Base-by-base conservation (phyloP, 768 basidiomycete species). In the Glaciozyma antarctica region DNA sequence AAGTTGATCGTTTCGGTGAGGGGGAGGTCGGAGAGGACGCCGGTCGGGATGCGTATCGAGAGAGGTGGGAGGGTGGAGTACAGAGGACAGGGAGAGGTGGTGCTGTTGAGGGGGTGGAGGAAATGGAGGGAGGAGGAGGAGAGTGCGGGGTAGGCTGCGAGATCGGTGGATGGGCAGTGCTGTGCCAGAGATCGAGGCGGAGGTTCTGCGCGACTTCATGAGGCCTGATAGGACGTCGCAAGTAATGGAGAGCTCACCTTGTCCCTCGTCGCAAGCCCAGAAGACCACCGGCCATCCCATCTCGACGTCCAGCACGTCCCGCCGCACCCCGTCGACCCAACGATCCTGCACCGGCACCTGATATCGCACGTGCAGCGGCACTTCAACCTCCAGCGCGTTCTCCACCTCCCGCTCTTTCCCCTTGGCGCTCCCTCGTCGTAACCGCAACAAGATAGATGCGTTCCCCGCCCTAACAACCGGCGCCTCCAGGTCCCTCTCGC, bases 331-430 rank as follows among this genome's bases (percentile, higher is more conserved):
- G 0, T 38, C 32, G 9, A 0, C 22, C 30, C 41, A 65, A 13
- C 70, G 52, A 22, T 43, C 30, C 30, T 38, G 30, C 5, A 66
- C 64, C 12, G 70, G 70, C 17, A 44, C 41, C 30, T 61, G 67
- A 56, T 71, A 71, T 26, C 70, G 26, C 52, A 61, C 8, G 60
- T 71, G 70, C 8, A 71, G 53, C 52, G 70, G 70, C 0, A 71
- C 24, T 2, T 61, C 62, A 21, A 61, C 55, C 13, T 2, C 26
- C 32, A 54, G 58, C 34, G 6, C 38, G 38, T 13, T 12, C 13
- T 26, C 30, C 17, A 9, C 16, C 47, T 24, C 47, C 38, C 28
- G 16, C 12, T 17, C 45, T 15, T 61, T 58, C 9, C 44, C 58
- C 44, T 49, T 56, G 9, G 4, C 45, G 15, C 9, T 26, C 28